Evolutionary conservation across 192 early-diverging fungal genomes (phyloP), one percentile per base, ranked within the genome.

Genomic region (Rhizophagus prolifer): DNA sequence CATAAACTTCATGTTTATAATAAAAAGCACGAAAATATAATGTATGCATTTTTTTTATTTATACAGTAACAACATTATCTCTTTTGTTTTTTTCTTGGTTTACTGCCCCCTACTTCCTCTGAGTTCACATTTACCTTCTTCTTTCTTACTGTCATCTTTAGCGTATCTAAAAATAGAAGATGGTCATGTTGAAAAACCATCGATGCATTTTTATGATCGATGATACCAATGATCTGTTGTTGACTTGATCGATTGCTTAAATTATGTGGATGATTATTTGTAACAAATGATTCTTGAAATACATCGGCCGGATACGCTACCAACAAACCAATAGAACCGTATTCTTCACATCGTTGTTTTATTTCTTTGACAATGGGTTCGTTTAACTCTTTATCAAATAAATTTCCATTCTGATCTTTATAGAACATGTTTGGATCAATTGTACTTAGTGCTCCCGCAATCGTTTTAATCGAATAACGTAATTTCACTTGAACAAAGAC

Each of bases 401-500:
- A 1, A 10, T 46, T 46, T 46, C 34, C 36, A 9, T 38, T 69
- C 2, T 44, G 44, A 12, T 69, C 67, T 12, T 69, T 69, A 13
- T 69, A 69, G 4, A 69, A 69, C 41, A 36, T 69, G 2, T 69
- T 23, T 69, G 67, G 34, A 2, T 69, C 19, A 41, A 69, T 36
- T 10, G 67, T 69, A 36, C 41, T 69, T 4, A 69, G 67, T 19
- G 67, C 67, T 21, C 23, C 23, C 31, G 19, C 41, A 16, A 69
- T 36, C 23, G 34, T 25, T n/a, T 69, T 25, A 69, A 69, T 4
- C 46, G 67, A 69, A 46, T 44, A 69, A 3, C 21, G 67, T 5
- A 71, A 34, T 34, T 71, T 71, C 21, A 71, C 13, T 26, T 71
- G 69, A 71, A 44, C 69, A 58, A 71, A 71, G n/a, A 71, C 69